Evolutionary conservation across 768 basidiomycete species (phyloP), one percentile per base, ranked within the genome.

Genomic region (Lactarius quietus): DNA sequence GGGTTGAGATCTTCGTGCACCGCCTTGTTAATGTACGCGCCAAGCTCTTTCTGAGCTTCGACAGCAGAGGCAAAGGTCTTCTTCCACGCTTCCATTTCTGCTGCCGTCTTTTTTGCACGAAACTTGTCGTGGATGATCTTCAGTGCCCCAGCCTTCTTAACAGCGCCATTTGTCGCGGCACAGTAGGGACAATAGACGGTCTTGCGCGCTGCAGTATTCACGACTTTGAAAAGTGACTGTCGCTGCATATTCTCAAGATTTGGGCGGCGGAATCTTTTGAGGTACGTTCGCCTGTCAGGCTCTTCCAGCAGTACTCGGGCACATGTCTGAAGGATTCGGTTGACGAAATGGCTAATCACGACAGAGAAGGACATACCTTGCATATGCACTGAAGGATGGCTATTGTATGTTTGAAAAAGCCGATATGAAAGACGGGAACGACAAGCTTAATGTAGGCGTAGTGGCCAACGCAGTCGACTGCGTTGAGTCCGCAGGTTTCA

Each of bases 81-180:
- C 75, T 92, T 90, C 83, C 90, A 95, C 70, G 85, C 88, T 70
- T 93, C 92, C 80, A 94, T 86, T 75, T 94, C 91, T 31, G 89
- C 90, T 0, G 87, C 87, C 3, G 90, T 89, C 77, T 97, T 97
- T 78, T 96, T 94, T 6, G 93, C 92, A 54, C 96, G 84, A 74
- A 92, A 99, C 76, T 96, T 96, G 79, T 98, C 97, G 73, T 99
- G 97, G 57, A 95, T 91, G 73, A 99, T 98, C 76, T 93, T 96
- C 72, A 99, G 79, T 0, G 93, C 89, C 10, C 95, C 94, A 3
- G 86, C 91, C 76, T 98, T 98, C 78, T 99, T 99, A 59, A 99
- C 95, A 0, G 91, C 86, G 31, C 97, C 97, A 74, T 99, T 99
- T 1, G 89, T 90, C 4, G 93, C 86, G 39, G 92, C 86, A 75